Conservation (phyloP, 2,329 filamentous ascomycete genomes). For the Beauveria sp. region DNA sequence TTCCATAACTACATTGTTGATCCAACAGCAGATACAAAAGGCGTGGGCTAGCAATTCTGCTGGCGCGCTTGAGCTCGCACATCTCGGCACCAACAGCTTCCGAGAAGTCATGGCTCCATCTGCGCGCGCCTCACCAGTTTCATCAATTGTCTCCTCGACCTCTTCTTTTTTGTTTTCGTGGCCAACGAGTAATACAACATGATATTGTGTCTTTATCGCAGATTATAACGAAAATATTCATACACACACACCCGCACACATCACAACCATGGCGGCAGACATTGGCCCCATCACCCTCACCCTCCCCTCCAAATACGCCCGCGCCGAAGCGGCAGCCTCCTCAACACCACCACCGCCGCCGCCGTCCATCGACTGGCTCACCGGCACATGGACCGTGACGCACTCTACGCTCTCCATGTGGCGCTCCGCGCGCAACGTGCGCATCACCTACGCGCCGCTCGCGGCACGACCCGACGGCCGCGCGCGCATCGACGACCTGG, state of each 20-base stretch:
- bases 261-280: not conserved
- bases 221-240: not conserved
- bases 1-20: too few species aligned
- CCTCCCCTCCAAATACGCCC: conserved; percentile 5
- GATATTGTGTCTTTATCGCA: too few species aligned
- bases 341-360: not conserved
- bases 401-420: conserved; percentile 76
- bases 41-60: not conserved
- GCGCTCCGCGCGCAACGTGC: conserved; percentile 70
- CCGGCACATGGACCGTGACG: conserved; percentile 64
- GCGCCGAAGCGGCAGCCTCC: not conserved
- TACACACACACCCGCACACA: not conserved
- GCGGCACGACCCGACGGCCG: conserved; percentile 30
- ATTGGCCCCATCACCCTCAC: conserved; percentile 2
- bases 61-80: not conserved
- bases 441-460: conserved; percentile 64
- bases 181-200: too few species aligned
- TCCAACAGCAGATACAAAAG: not conserved
- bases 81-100: conserved; percentile 3
- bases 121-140: not conserved
- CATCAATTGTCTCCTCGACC: not conserved
- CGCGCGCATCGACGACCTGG: conserved; percentile 59
- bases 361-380: conserved; percentile 47
- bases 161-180: not conserved
- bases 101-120: not conserved